phyloP scores from a whole-genome alignment of 108 stramenopile species.

The Discostella stelligeroides region DNA sequence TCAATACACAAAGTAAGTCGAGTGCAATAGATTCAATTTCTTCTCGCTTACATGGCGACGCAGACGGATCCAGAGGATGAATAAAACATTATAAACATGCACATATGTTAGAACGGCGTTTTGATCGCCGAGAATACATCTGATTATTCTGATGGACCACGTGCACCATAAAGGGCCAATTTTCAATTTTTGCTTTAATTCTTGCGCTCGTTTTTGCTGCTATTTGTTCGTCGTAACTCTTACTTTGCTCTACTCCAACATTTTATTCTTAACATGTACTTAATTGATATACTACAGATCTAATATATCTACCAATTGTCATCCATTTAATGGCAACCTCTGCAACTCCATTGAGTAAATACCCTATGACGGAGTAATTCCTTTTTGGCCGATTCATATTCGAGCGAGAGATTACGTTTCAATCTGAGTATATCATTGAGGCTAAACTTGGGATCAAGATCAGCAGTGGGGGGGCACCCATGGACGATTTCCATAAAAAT shows the following conservation, averaged over 20 bases:
- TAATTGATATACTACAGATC: slow-evolving; percentile 18
- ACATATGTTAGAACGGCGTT: slow-evolving; percentile 40
- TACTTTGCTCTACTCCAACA: no score
- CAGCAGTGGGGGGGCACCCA: no score
- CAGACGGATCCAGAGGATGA: slow-evolving; percentile 18
- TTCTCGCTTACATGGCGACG: no score
- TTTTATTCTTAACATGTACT: no score
- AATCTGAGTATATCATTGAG: slow-evolving; percentile 52
- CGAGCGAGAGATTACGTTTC: slow-evolving; percentile 54
- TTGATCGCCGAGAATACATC: slow-evolving; percentile 15
- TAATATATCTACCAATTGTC: neutral
- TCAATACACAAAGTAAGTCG: no score
- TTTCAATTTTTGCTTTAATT: neutral
- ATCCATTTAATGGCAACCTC: slow-evolving; percentile 22
- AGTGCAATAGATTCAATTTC: no score
- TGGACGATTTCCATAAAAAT: slow-evolving; percentile 28
- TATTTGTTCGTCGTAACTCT: no score
- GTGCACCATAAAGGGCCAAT: neutral
- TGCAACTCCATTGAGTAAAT: slow-evolving; percentile 71
- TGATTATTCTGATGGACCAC: slow-evolving; percentile 26
- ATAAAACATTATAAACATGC: slow-evolving; percentile 10
- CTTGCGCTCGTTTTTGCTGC: no score
- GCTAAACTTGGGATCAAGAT: slow-evolving; percentile 7
- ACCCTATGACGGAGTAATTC: slow-evolving; percentile 62
- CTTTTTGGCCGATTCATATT: slow-evolving; percentile 69